phyloP scores from a whole-genome alignment of 2,329 filamentous ascomycete genomes.

The Plenodomus tracheiphilus region DNA sequence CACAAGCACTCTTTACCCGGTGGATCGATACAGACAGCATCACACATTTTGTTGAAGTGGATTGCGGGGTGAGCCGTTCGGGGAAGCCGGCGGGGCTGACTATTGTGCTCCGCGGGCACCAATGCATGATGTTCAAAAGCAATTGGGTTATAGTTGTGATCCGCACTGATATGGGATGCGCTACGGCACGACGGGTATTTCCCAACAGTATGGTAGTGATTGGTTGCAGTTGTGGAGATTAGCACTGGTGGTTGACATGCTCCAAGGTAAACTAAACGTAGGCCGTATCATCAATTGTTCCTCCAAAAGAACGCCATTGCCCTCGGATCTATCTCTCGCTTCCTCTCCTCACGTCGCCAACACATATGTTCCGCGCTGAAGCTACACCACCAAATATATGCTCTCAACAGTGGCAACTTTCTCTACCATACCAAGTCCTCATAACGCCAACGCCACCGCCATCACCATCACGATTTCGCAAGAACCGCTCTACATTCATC shows the following conservation, averaged over 20 bases:
- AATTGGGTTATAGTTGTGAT: neutral
- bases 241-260: no score
- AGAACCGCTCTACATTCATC: neutral
- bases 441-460: no score
- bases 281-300: no score
- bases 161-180: neutral
- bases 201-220: neutral
- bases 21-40: conserved; percentile 3
- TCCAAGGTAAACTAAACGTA: no score
- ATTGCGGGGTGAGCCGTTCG: conserved; percentile 23
- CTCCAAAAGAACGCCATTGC: no score
- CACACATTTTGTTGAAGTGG: conserved; percentile 14
- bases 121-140: neutral
- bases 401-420: no score
- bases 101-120: neutral
- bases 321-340: no score
- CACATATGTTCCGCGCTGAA: no score
- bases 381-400: no score
- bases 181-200: conserved; percentile 2
- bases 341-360: no score
- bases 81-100: conserved; percentile 19
- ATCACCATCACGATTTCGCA: neutral
- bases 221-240: no score
- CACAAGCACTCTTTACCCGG: conserved; percentile 18
- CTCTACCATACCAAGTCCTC: no score